Evolutionary conservation across 2,329 filamentous ascomycete genomes (phyloP).

Genomic region (Apiospora hydei): DNA sequence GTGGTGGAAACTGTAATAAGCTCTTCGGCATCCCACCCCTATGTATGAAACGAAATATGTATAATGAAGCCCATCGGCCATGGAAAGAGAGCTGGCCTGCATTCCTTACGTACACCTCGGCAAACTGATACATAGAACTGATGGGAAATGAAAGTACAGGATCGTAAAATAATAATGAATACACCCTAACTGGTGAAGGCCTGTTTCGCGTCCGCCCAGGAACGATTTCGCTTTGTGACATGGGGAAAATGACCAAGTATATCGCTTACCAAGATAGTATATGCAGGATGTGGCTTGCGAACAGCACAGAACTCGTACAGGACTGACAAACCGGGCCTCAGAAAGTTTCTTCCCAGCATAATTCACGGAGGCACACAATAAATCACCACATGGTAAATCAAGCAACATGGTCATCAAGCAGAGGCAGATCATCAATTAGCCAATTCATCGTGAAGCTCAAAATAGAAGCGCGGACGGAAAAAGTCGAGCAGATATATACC

Average conservation of each 20-base stretch:
- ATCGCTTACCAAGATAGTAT: no score
- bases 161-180: background rate
- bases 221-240: background rate
- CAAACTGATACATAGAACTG: background rate
- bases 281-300: background rate
- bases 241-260: no score
- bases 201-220: background rate
- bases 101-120: background rate
- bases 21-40: background rate
- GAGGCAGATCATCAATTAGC: background rate
- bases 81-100: background rate
- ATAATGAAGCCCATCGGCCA: background rate
- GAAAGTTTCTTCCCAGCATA: background rate
- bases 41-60: slow-evolving; percentile 10
- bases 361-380: background rate
- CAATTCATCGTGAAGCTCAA: background rate
- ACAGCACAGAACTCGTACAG: background rate
- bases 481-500: background rate
- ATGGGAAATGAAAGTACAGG: background rate
- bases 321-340: background rate
- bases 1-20: background rate
- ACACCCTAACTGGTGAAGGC: background rate
- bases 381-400: background rate
- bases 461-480: background rate
- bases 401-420: background rate